phyloP scores from a whole-genome alignment of 257 asterid genomes.

The Leptodermis oblonga region DNA sequence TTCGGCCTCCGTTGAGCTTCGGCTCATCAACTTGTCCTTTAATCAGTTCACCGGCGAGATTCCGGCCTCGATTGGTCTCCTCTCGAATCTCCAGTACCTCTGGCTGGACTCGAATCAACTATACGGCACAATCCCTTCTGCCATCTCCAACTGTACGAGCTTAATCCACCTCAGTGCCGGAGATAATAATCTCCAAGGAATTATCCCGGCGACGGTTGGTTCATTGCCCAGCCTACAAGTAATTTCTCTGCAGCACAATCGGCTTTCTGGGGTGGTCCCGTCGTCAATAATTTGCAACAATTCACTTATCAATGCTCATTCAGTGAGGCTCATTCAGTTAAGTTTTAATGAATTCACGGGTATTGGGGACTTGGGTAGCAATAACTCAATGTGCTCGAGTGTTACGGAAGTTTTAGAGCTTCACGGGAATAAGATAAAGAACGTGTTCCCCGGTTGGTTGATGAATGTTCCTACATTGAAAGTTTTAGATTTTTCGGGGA shows the following conservation, averaged over 20 bases:
- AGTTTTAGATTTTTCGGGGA: conserved; percentile 59
- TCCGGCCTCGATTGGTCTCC: conserved; percentile 50
- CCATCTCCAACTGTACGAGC: conserved; percentile 66
- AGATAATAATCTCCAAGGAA: conserved; percentile 55
- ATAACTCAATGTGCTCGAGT: conserved; percentile 36
- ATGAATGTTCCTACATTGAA: conserved; percentile 41
- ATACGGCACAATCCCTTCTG: conserved; percentile 70
- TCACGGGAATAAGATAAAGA: conserved; percentile 72
- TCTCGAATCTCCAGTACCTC: conserved; percentile 46
- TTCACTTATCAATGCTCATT: conserved; percentile 40
- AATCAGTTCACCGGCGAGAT: conserved; percentile 59
- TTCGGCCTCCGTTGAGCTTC: conserved; percentile 44
- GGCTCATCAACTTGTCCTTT: conserved; percentile 53
- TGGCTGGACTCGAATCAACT: conserved; percentile 60
- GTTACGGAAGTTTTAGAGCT: conserved; percentile 52
- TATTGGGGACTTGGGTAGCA: conserved; percentile 26
- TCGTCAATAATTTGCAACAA: conserved; percentile 47
- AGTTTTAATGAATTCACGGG: conserved; percentile 80
- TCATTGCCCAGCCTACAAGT: conserved; percentile 40
- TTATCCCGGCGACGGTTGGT: conserved; percentile 63
- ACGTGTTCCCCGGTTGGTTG: conserved; percentile 48
- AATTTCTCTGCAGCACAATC: conserved; percentile 55
- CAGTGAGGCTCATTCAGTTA: conserved; percentile 51
- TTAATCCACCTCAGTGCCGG: conserved; percentile 67
- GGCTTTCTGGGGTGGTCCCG: conserved; percentile 63